A percentile compares a stretch with the other conserved stretches of the same genome.
Conservation (phyloP, 306 rosid genomes). For the Delonix regia region DNA sequence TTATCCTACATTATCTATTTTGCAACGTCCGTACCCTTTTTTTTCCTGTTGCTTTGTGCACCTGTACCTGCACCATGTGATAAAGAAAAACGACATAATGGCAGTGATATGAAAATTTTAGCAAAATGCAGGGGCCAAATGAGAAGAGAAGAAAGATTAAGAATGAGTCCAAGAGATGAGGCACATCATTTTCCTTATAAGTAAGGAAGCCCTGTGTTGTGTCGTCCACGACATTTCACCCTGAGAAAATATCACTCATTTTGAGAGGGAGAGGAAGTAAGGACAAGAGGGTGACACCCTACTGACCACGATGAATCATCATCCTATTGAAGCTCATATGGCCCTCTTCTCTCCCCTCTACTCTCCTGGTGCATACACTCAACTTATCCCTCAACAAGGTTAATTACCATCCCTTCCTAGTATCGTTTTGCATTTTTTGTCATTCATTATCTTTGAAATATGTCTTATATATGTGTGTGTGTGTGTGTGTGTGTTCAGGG, state of each 20-base stretch:
- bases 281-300: neutral
- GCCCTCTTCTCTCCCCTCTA: slow-evolving; percentile 47
- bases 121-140: slow-evolving; percentile 18
- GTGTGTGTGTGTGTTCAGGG: slow-evolving; percentile 6
- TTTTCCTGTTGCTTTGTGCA: neutral
- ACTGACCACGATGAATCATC: slow-evolving; percentile 36
- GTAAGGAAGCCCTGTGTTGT: slow-evolving; percentile 32
- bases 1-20: neutral
- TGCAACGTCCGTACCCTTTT: neutral
- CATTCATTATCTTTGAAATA: neutral
- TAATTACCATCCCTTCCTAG: neutral
- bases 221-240: slow-evolving; percentile 38
- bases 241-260: neutral
- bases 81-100: neutral
- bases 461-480: neutral
- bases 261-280: slow-evolving; percentile 24
- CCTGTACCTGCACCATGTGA: neutral
- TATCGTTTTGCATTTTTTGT: neutral
- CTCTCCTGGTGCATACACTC: slow-evolving; percentile 40
- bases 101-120: neutral
- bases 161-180: no score
- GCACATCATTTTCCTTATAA: slow-evolving; percentile 49
- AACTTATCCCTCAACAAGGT: slow-evolving; percentile 62
- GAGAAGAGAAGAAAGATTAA: neutral
- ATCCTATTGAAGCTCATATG: slow-evolving; percentile 40